phyloP scores from a whole-genome alignment of 2,329 filamentous ascomycete species.

The Neonectria ditissima region DNA sequence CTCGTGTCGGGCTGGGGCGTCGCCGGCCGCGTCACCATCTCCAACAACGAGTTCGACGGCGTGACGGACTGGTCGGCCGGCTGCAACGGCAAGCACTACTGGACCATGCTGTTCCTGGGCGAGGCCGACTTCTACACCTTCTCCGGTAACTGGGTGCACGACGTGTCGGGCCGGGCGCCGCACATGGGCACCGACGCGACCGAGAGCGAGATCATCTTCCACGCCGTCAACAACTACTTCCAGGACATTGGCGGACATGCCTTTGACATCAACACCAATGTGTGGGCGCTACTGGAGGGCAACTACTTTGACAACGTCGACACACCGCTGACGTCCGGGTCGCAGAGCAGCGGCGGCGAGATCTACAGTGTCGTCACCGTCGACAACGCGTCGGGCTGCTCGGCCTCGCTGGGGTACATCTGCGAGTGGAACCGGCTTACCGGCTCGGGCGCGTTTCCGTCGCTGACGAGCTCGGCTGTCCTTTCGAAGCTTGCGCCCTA shows the following conservation, averaged over 20 bases:
- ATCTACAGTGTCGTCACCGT: conserved; percentile 44
- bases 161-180: conserved; percentile 66
- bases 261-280: conserved; percentile 61
- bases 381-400: conserved; percentile 30
- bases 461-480: conserved; percentile 18
- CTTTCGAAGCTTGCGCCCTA: conserved; percentile 22
- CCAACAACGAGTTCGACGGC: conserved; percentile 70
- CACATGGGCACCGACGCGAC: conserved; percentile 60
- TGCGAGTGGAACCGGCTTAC: conserved; percentile 23
- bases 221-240: conserved; percentile 72
- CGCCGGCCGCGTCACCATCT: conserved; percentile 67
- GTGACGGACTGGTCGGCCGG: conserved; percentile 63
- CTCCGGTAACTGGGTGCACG: conserved; percentile 69
- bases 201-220: conserved; percentile 59
- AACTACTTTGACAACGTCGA: conserved; percentile 67
- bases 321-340: conserved; percentile 43
- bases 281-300: conserved; percentile 64
- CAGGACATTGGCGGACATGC: conserved; percentile 63
- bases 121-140: conserved; percentile 53
- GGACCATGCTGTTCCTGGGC: conserved; percentile 66
- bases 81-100: conserved; percentile 70
- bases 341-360: conserved; percentile 33
- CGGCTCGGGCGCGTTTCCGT: conserved; percentile 20
- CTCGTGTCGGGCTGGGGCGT: conserved; percentile 66
- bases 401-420: background rate